Base-by-base conservation (phyloP, 148 eudicot species). In the Fallopia convolvulus region DNA sequence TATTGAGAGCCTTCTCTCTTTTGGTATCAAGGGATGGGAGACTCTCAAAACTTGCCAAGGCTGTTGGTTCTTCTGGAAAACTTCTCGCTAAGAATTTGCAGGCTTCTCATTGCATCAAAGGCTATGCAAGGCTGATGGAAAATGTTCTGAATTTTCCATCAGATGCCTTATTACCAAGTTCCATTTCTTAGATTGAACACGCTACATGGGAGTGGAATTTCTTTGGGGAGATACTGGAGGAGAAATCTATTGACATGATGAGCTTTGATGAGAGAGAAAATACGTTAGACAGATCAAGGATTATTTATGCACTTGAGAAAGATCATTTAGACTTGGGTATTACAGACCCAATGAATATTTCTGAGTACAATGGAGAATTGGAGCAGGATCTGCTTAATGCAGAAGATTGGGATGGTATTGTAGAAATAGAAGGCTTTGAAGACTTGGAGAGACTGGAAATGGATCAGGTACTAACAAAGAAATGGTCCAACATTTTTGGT, bases 11-110 rank as follows among this genome's bases (percentile, higher is more conserved):
- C 75, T 95, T 95, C 83, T 82, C 94, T 10, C 89, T 77, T 78
- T 74, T 95, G 66, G 79, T 92, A 84, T 84, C 88, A 44, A 74
- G 75, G 80, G 84, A 88, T 11, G 90, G 91, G 77, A 87, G 79
- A 76, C 80, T 95, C 74, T 88, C 99, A 20, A 81, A 83, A 70
- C 84, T 85, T 85, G 97, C 89, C 55, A 83, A 77, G 72, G 76
- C 90, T 15, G 78, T 95, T 82, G 91, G 90, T 82, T 89, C 94
- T 53, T 83, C 94, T 72, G 99, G 97, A 82, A 92, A 85, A 84
- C 82, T 82, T 66, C 87, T 86, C 79, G 97, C 94, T 32, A 90
- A 83, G 87, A 90, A 92, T 84, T 80, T 92, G 83, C 83, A 88
- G 74, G 97, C 99, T 75, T 85, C 84, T 75, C 97, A 92, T 72